Conservation (phyloP, 768 basidiomycete genomes). For the Sporobolomyces roseus region DNA sequence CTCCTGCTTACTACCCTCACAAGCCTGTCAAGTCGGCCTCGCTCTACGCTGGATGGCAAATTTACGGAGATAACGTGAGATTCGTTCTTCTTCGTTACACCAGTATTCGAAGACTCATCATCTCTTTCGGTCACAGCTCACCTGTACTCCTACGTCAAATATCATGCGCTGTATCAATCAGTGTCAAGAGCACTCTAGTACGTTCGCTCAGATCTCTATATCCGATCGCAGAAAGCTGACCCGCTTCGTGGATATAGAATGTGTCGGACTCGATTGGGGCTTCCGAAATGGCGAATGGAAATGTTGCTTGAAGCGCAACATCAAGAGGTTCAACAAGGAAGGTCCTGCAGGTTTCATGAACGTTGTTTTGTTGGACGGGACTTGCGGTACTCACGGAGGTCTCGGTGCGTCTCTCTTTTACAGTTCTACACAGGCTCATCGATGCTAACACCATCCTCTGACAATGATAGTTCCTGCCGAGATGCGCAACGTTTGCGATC, state of each 20-base stretch:
- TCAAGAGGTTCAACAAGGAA: not conserved
- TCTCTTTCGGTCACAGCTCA: not conserved
- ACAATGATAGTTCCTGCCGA: too few species aligned
- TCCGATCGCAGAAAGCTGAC: not conserved
- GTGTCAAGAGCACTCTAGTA: not conserved
- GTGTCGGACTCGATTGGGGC: not conserved
- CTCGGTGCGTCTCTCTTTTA: not conserved
- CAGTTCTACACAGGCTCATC: too few species aligned
- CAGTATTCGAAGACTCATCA: not conserved
- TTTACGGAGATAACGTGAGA: not conserved
- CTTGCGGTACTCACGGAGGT: not conserved
- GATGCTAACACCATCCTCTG: too few species aligned
- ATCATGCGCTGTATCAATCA: not conserved
- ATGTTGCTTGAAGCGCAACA: conserved; percentile 2
- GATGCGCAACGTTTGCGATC: too few species aligned
- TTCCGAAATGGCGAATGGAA: not conserved
- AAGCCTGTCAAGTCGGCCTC: not conserved
- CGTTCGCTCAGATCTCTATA: too few species aligned
- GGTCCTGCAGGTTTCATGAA: not conserved
- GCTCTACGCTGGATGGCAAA: not conserved
- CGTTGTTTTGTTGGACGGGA: not conserved
- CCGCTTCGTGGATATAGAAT: not conserved
- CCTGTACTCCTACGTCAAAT: not conserved
- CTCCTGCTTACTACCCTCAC: not conserved
- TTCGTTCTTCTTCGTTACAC: not conserved